Conservation (phyloP, 371 early-diverging fungal genomes). For the Mucor indicus region DNA sequence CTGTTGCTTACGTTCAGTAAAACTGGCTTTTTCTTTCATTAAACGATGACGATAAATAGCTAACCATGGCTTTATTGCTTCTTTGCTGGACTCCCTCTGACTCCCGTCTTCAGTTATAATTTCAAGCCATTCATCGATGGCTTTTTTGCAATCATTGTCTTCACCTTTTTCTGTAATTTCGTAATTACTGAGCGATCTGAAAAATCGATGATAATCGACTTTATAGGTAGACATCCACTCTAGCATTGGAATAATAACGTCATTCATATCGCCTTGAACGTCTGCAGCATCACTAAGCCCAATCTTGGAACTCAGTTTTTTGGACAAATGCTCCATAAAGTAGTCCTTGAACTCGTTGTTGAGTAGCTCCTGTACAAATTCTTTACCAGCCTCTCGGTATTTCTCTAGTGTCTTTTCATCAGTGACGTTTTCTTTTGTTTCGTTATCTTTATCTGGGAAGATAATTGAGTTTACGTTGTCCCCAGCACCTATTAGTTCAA, state of each 20-base stretch:
- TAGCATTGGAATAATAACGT: slow-evolving; percentile 66
- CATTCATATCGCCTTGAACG: slow-evolving; percentile 46
- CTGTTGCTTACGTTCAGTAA: slow-evolving; percentile 30
- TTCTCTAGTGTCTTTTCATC: slow-evolving; percentile 18
- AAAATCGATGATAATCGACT: slow-evolving; percentile 75
- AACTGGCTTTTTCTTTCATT: slow-evolving; percentile 21
- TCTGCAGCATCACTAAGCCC: slow-evolving; percentile 22
- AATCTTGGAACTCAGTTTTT: slow-evolving; percentile 65
- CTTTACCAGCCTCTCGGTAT: slow-evolving; percentile 41
- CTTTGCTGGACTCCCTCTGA: slow-evolving; percentile 12
- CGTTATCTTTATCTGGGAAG: slow-evolving; percentile 28
- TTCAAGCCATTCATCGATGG: slow-evolving; percentile 27
- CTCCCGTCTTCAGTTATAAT: slow-evolving; percentile 28
- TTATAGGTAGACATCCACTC: slow-evolving; percentile 56
- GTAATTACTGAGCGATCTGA: slow-evolving; percentile 57
- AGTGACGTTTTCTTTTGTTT: slow-evolving; percentile 24
- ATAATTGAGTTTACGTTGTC: slow-evolving; percentile 39
- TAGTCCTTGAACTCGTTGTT: slow-evolving; percentile 50
- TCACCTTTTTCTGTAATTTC: slow-evolving; percentile 31
- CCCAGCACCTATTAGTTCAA: slow-evolving; percentile 65
- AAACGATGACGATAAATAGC: slow-evolving; percentile 53
- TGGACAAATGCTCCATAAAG: slow-evolving; percentile 46
- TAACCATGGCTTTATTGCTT: slow-evolving; percentile 38
- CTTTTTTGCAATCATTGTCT: slow-evolving; percentile 33
- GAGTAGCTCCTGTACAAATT: slow-evolving; percentile 41